Evolutionary conservation across 2,329 filamentous ascomycete species (phyloP).

Genomic region (Lizonia empirigonia): DNA sequence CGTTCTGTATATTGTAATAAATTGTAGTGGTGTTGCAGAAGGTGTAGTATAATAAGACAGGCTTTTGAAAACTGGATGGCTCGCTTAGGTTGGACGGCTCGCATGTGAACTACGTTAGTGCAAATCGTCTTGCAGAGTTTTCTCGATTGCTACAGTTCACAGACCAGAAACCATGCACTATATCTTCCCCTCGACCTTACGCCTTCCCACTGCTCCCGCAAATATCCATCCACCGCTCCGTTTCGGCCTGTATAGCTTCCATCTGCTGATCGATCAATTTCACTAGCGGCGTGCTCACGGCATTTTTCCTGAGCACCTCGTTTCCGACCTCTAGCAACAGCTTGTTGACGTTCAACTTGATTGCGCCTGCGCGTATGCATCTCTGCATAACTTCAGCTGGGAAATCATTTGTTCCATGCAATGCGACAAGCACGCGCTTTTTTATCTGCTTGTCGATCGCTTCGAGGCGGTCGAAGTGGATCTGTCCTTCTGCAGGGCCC

Average conservation of each 20-base stretch:
- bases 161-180: too few species aligned
- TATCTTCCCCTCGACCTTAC: slow-evolving; percentile 13
- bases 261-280: slow-evolving; percentile 56
- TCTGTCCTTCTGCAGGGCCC: slow-evolving; percentile 50
- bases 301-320: slow-evolving; percentile 50
- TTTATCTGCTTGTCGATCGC: slow-evolving; percentile 40
- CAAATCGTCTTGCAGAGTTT: not conserved
- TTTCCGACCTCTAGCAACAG: slow-evolving; percentile 56
- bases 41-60: too few species aligned
- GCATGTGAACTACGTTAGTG: too few species aligned
- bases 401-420: slow-evolving; percentile 65
- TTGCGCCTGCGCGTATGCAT: slow-evolving; percentile 60
- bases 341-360: slow-evolving; percentile 65
- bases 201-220: slow-evolving; percentile 55
- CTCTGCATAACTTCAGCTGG: slow-evolving; percentile 55
- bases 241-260: slow-evolving; percentile 50
- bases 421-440: slow-evolving; percentile 55
- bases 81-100: too few species aligned
- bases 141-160: not conserved
- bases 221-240: slow-evolving; percentile 57
- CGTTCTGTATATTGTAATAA: too few species aligned
- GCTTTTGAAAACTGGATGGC: too few species aligned
- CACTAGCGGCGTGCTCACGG: slow-evolving; percentile 36
- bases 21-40: too few species aligned
- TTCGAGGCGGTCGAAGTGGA: slow-evolving; percentile 42